phyloP scores from a whole-genome alignment of 2,329 filamentous ascomycete species.

The Arthrobotrys sphaeroides region DNA sequence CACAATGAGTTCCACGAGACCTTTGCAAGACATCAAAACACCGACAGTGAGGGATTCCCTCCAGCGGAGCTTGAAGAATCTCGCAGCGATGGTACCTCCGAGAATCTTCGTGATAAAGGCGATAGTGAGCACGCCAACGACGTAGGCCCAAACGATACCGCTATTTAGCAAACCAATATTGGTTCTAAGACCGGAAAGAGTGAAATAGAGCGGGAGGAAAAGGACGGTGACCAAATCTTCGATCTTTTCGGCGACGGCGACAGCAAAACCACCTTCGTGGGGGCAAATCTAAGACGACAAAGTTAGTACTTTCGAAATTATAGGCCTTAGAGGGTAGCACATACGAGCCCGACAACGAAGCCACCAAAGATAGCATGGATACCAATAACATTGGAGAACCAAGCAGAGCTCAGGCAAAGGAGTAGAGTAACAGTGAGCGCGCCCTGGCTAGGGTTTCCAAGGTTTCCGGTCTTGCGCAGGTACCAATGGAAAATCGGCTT shows the following conservation, averaged over 20 bases:
- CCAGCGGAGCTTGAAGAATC: constrained; percentile 81
- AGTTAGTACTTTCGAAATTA: background rate
- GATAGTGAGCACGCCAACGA: constrained; percentile 80
- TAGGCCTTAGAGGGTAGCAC: background rate
- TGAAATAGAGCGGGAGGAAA: constrained; percentile 91
- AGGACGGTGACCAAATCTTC: constrained; percentile 87
- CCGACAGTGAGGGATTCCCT: constrained; percentile 89
- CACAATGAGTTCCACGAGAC: constrained; percentile 93
- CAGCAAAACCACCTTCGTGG: constrained; percentile 87
- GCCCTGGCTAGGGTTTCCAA: constrained; percentile 80
- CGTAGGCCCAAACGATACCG: constrained; percentile 88
- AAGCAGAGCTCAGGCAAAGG: constrained; percentile 79
- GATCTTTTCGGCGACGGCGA: constrained; percentile 91
- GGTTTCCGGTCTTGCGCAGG: constrained; percentile 75
- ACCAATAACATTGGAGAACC: constrained; percentile 90
- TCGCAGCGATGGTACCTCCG: constrained; percentile 81
- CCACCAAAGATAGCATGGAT: constrained; percentile 94
- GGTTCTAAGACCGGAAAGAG: constrained; percentile 87
- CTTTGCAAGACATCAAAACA: constrained; percentile 94
- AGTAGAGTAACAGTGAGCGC: constrained; percentile 85
- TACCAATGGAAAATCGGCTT: constrained; percentile 79
- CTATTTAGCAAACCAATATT: constrained; percentile 83
- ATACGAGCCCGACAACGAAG: constrained; percentile 78
- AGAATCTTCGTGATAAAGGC: constrained; percentile 87
- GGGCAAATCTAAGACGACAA: constrained; percentile 72